Percentiles rank a stretch among this genome's conserved stretches.
Conservation (phyloP, 1,139 yeast genomes). For the Wickerhamomyces sp. region DNA sequence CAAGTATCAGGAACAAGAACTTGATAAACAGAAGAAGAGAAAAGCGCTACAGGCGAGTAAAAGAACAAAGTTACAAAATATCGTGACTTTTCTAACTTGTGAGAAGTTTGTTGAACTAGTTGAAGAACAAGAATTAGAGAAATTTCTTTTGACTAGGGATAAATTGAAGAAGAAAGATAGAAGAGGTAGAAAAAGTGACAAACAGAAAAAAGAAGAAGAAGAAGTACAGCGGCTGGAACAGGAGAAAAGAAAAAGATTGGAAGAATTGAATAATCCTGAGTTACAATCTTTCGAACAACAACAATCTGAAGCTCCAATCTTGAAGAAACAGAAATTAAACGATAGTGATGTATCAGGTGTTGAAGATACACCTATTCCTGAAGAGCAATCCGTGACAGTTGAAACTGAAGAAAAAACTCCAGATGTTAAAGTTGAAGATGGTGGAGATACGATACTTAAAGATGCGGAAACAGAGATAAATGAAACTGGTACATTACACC, state of each 20-base stretch:
- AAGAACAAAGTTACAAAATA: conserved; percentile 52
- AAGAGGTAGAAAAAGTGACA: conserved; percentile 25
- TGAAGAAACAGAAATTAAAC: not conserved
- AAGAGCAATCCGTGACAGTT: not conserved
- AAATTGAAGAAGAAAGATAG: conserved; percentile 31
- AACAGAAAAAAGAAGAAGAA: conserved; percentile 22
- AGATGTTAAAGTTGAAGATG: not conserved
- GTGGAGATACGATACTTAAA: not conserved
- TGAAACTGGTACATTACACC: not conserved
- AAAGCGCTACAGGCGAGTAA: conserved; percentile 65
- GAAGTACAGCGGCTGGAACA: conserved; percentile 18
- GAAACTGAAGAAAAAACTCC: conserved; percentile 1
- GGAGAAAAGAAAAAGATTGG: conserved; percentile 15
- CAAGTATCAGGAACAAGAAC: conserved; percentile 77
- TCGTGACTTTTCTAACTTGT: conserved; percentile 45
- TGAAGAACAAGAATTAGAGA: conserved; percentile 34
- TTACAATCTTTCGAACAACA: not conserved
- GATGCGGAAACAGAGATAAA: not conserved
- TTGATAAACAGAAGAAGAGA: conserved; percentile 72
- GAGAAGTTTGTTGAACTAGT: conserved; percentile 41
- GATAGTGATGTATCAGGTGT: not conserved
- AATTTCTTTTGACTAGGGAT: conserved; percentile 34
- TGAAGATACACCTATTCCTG: not conserved
- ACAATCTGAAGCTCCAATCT: not conserved
- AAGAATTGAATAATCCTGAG: conserved; percentile 6